Evolutionary conservation across 2,329 filamentous ascomycete genomes (phyloP).

Genomic region (Paraphaeosphaeria sporulosa): DNA sequence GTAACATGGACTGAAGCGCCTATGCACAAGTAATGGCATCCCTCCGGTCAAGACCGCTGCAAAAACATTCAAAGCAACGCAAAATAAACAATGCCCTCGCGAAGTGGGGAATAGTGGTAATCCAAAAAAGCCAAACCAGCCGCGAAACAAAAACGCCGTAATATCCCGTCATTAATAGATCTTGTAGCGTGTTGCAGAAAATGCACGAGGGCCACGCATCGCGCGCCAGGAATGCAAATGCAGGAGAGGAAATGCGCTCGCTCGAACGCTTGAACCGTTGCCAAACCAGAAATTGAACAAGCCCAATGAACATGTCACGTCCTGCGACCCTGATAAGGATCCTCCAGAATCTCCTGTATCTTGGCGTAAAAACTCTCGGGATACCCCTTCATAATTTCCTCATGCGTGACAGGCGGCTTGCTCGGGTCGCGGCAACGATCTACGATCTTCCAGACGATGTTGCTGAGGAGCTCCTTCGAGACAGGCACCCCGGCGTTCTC

Average conservation of each 20-base stretch:
- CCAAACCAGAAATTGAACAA: no score
- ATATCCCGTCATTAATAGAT: conserved; percentile 3
- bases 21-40: not conserved
- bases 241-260: not conserved
- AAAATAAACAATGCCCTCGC: not conserved
- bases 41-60: not conserved
- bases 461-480: conserved; percentile 63
- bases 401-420: conserved; percentile 63
- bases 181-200: not conserved
- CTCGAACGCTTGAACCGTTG: not conserved
- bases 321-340: not conserved
- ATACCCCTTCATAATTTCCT: conserved; percentile 58
- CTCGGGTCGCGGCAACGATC: conserved; percentile 63
- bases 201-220: not conserved
- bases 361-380: conserved; percentile 57
- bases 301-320: no score
- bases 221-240: not conserved
- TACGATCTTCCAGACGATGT: conserved; percentile 67
- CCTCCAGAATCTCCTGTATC: conserved; percentile 52
- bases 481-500: conserved; percentile 60
- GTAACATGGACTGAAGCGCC: not conserved
- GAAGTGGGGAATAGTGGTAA: conserved; percentile 5
- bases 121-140: not conserved
- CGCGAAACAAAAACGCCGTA: not conserved
- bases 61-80: not conserved